Base-by-base conservation (phyloP, 2,329 filamentous ascomycete species). In the Trichoderma sp. region DNA sequence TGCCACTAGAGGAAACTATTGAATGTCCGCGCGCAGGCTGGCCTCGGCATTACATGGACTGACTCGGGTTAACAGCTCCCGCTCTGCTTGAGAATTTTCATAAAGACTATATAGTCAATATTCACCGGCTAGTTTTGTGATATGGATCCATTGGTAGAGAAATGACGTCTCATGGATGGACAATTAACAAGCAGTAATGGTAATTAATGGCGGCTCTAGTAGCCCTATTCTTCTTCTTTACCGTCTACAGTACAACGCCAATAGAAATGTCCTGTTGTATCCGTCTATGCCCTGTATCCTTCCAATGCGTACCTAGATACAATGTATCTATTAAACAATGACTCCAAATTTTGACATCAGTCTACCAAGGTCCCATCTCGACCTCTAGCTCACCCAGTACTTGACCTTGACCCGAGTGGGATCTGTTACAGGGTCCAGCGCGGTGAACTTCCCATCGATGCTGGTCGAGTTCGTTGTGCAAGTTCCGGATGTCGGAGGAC, bases 391-490 rank as follows among this genome's bases (percentile, higher is more conserved):
- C 50, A 65, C 61, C 68, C 68, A 71, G 23, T 66, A 58, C 68
- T 71, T 71, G 36, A 20, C 50, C 47, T 71, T 71, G 36, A 20
- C 50, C 47, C 32, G 55, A 5, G 71, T 72, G n/a, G 73, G 73
- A 36, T 73, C 71, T 23, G 30, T 67, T 15, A 76, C 75, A 4
- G 79, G 80, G 65, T 77, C 75, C 36, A 81, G 68, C 65, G 79
- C 80, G 63, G 76, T 77, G 74, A 80, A 81, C 23, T 73, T 72
- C 4, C 76, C 73, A 50, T 68, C 74, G 53, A 80, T 74, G 43
- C 78, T 75, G n/a, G 78, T 80, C 70, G 78, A 77, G 71, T 80
- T 80, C 66, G 76, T 74, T 26, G 68, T 66, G 74, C 78, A 80
- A 17, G 70, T 13, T 15, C 74, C 74, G 23, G 73, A 71, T 13